phyloP scores from a whole-genome alignment of 495 filamentous ascomycete genomes.

The Hypoxylon fuscum region DNA sequence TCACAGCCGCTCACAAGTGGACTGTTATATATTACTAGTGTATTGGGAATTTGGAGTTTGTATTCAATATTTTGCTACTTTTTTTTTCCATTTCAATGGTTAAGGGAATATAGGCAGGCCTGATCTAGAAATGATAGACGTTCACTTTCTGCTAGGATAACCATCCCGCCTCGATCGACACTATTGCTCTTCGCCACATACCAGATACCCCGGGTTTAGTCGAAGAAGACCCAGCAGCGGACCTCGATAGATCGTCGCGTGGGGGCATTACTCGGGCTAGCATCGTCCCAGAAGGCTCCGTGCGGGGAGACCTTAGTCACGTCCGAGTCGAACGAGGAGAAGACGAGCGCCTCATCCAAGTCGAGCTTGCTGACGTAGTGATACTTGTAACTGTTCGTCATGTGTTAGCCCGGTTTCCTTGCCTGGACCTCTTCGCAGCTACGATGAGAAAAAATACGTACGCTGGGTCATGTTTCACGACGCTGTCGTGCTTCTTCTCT shows the following conservation, averaged over 20 bases:
- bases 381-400: constrained; percentile 41
- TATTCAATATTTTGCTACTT: constrained; percentile 26
- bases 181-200: constrained; percentile 5
- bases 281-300: constrained; percentile 44
- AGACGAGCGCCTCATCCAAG: constrained; percentile 41
- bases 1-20: not conserved
- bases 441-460: constrained; percentile 14
- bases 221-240: constrained; percentile 45
- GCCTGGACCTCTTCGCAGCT: too few relatives aligned
- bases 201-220: constrained; percentile 14
- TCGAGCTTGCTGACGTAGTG: constrained; percentile 54
- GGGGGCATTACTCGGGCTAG: constrained; percentile 35
- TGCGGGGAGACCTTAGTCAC: constrained; percentile 40
- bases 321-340: constrained; percentile 45
- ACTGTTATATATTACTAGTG: constrained; percentile 17
- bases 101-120: constrained; percentile 12
- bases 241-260: constrained; percentile 43
- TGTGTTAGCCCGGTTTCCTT: constrained; percentile 11
- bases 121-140: constrained; percentile 38
- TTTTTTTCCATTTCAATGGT: not conserved
- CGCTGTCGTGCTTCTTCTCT: constrained; percentile 41
- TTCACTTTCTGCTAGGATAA: constrained; percentile 15
- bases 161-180: constrained; percentile 18
- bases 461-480: constrained; percentile 41
- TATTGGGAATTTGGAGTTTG: constrained; percentile 14